A percentile compares a stretch with the other conserved stretches of the same genome.
These are phyloP conservation scores for Fusarium avenaceum DNA, from an alignment of 2,329 filamentous ascomycete species.

Conservation along the genomic window DNA sequence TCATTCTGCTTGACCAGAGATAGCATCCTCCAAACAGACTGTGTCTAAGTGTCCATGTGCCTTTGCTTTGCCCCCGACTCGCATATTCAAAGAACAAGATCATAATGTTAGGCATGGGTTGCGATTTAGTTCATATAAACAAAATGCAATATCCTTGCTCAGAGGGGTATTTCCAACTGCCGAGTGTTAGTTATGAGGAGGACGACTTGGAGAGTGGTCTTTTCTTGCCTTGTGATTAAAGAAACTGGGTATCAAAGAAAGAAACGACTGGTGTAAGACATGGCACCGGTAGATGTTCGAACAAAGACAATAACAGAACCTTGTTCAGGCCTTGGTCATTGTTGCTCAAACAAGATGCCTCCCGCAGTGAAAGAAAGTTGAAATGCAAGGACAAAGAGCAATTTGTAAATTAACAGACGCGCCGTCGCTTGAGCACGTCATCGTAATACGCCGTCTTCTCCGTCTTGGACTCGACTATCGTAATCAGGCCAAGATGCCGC, in stretches of 20 bases:
- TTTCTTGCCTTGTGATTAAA: slow-evolving; percentile 16
- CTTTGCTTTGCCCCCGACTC: not conserved
- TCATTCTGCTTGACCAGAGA: slow-evolving; percentile 15
- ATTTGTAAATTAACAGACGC: slow-evolving; percentile 45
- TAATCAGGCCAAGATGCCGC: slow-evolving; percentile 49
- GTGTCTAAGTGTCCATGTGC: not conserved
- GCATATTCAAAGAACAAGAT: not conserved
- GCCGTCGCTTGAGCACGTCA: slow-evolving; percentile 52
- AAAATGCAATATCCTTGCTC: not conserved
- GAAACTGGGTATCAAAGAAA: not conserved
- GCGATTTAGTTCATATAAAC: not conserved
- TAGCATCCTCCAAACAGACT: not conserved
- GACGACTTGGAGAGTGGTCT: too few relatives aligned
- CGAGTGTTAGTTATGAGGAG: slow-evolving; percentile 1
- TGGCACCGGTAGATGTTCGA: slow-evolving; percentile 7
- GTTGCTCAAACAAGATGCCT: slow-evolving; percentile 5
- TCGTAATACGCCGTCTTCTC: slow-evolving; percentile 54
- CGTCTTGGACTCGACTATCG: slow-evolving; percentile 49
- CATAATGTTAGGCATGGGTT: not conserved
- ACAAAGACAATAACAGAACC: slow-evolving; percentile 10
- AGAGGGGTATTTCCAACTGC: slow-evolving; percentile 29
- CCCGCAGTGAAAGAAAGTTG: slow-evolving; percentile 1
- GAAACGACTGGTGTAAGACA: slow-evolving; percentile 11
- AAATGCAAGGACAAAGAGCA: not conserved
- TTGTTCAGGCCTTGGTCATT: not conserved